These are phyloP conservation scores for Nothophaeocryptopus gaeumannii DNA, from an alignment of 2,329 filamentous ascomycete species.

Conservation along the genomic window DNA sequence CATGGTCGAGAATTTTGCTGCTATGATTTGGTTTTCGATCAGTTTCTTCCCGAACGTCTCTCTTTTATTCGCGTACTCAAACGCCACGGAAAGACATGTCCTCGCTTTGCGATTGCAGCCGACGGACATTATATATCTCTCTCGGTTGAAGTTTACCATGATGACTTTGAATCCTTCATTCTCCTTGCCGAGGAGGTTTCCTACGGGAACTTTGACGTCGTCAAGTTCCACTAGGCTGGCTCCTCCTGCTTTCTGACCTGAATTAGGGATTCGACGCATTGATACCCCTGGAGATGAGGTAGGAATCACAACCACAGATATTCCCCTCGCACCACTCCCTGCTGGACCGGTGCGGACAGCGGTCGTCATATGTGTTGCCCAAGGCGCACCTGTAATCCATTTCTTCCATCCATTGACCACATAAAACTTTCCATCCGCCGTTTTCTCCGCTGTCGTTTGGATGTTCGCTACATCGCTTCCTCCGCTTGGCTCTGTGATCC, in stretches of 20 bases:
- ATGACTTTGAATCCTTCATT: constrained; percentile 57
- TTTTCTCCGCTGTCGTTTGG: constrained; percentile 54
- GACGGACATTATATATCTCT: constrained; percentile 58
- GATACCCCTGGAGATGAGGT: constrained; percentile 51
- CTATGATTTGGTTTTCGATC: constrained; percentile 36
- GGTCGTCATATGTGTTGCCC: constrained; percentile 45
- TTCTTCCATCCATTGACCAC: constrained; percentile 63
- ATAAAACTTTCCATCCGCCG: constrained; percentile 50
- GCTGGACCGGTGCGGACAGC: constrained; percentile 59
- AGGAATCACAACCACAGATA: constrained; percentile 59
- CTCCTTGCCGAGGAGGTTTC: constrained; percentile 54
- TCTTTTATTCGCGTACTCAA: constrained; percentile 33
- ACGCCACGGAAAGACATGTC: constrained; percentile 29
- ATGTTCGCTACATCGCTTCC: constrained; percentile 65
- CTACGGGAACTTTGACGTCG: constrained; percentile 53
- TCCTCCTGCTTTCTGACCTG: constrained; percentile 64
- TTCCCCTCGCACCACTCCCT: constrained; percentile 47
- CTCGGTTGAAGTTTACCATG: constrained; percentile 59
- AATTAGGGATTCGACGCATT: constrained; percentile 59
- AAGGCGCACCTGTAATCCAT: constrained; percentile 55
- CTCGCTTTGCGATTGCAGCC: constrained; percentile 56
- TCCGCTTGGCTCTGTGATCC: constrained; percentile 61
- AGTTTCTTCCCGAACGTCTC: constrained; percentile 37
- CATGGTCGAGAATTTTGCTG: constrained; percentile 32
- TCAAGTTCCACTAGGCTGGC: constrained; percentile 50